These are phyloP conservation scores for Erodium texanum DNA, from an alignment of 441 rosid genomes.

Conservation along the genomic window DNA sequence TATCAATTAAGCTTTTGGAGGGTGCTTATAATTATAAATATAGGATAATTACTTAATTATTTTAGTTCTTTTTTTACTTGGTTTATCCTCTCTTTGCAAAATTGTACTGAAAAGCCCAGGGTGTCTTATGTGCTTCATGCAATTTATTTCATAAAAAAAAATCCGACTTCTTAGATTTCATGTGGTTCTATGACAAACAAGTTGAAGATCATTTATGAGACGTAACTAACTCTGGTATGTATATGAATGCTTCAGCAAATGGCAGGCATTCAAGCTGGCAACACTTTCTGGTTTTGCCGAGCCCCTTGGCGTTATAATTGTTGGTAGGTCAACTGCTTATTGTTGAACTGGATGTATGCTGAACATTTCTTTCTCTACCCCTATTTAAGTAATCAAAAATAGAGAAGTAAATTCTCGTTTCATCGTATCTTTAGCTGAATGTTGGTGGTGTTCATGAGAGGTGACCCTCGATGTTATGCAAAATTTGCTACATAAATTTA, in stretches of 20 bases:
- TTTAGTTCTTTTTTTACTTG: background rate
- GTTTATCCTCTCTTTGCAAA: background rate
- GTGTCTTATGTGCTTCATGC: background rate
- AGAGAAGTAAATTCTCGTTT: background rate
- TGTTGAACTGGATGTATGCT: background rate
- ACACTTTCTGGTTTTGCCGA: slow-evolving; percentile 92
- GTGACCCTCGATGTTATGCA: no score
- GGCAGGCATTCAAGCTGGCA: slow-evolving; percentile 98
- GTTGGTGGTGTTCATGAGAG: background rate
- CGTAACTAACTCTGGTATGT: slow-evolving; percentile 16
- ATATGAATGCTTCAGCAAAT: slow-evolving; percentile 59
- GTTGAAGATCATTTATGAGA: slow-evolving; percentile 9
- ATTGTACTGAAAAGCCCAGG: background rate
- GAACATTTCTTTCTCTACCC: background rate
- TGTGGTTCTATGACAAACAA: background rate
- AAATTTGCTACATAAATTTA: no score
- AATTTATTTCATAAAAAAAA: background rate
- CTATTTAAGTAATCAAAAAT: background rate
- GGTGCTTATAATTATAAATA: background rate
- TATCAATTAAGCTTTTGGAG: slow-evolving; percentile 14
- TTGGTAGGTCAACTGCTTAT: slow-evolving; percentile 43
- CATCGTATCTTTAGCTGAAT: background rate
- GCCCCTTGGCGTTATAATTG: slow-evolving; percentile 89
- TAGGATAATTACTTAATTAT: background rate
- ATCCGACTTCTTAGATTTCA: background rate